Evolutionary conservation across 1,284 basidiomycete species (phyloP).

Genomic region (Lentinus polychrous): DNA sequence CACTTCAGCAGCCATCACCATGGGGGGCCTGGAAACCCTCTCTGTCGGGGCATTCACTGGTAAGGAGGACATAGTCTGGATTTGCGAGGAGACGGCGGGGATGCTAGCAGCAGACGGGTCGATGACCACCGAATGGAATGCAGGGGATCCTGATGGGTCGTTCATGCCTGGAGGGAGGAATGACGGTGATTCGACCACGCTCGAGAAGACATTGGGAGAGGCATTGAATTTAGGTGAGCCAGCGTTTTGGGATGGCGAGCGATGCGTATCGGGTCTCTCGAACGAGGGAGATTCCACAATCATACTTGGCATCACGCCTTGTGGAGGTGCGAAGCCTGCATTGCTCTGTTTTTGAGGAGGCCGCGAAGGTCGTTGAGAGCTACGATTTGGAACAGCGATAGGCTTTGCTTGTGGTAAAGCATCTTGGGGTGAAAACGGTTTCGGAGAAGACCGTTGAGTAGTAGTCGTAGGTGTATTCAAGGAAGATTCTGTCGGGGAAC

Average conservation of each 20-base stretch:
- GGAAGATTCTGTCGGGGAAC: conserved; percentile 13
- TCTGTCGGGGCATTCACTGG: conserved; percentile 5
- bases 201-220: conserved; percentile 7
- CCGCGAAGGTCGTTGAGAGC: conserved; percentile 5
- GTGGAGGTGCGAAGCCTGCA: conserved; percentile 1
- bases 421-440: conserved; percentile 17
- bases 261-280: no score
- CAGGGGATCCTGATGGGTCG: conserved; percentile 10
- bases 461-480: conserved; percentile 22
- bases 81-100: conserved; percentile 31
- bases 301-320: conserved; percentile 4
- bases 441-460: conserved; percentile 25
- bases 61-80: no score
- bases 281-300: not conserved
- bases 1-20: conserved; percentile 33
- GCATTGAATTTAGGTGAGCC: not conserved
- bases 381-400: conserved; percentile 6
- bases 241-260: no score
- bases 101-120: conserved; percentile 19
- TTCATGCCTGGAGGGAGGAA: conserved; percentile 17
- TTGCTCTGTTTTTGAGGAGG: not conserved
- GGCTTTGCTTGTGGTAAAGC: not conserved
- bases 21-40: conserved; percentile 30
- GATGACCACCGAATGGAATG: conserved; percentile 6
- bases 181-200: conserved; percentile 27